Evolutionary conservation across 208 protist species (phyloP), one percentile per base, ranked within the genome.

Genomic region (Trypanosoma lewisi): DNA sequence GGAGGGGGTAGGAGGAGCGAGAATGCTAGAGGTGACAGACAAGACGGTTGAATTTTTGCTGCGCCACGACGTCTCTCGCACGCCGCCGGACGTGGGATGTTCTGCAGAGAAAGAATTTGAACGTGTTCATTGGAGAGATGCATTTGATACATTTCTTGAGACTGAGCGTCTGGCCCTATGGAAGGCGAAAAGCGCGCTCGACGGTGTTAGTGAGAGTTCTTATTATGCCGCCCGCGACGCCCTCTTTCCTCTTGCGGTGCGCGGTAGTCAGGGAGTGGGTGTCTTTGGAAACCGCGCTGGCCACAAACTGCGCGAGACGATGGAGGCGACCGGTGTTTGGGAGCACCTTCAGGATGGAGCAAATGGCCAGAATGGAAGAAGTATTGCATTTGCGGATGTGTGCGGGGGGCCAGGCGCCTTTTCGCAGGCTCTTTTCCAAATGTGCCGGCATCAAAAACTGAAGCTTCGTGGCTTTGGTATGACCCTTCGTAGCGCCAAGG

Each of bases 351-450:
- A 51, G 9, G 53, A 62, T 25, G 78, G 79, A 48, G 45, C 48
- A 28, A 33, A 1, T 14, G 63, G 57, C 28, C 34, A 39, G 30
- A 60, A 56, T 44, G 66, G 62, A 23, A 28, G 58, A 23, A 28
- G 58, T 44, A 54, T 93, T 7, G 72, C 69, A 14, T 97, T 97
- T 60, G 89, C 80, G 0, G 92, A 97, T 54, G 72, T 97, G 17
- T 97, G 92, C 58, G 92, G 92, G 28, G 92, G 92, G 5, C 92
- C 92, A 0, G 92, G 92, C 27, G 83, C 92, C 62, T 97, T 97
- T 58, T 78, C 78, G 2, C 82, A 96, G 77, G 83, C 85, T 2
- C 70, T 97, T 21, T 78, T 94, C 47, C 58, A 72, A 2, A 65
- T 75, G 7, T 41, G 73, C 4, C 60, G 53, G 37, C 63, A 67